Percentiles rank a stretch among this genome's conserved stretches.
Conservation (phyloP, 495 filamentous ascomycete species). For the Achaetomiella virescens region DNA sequence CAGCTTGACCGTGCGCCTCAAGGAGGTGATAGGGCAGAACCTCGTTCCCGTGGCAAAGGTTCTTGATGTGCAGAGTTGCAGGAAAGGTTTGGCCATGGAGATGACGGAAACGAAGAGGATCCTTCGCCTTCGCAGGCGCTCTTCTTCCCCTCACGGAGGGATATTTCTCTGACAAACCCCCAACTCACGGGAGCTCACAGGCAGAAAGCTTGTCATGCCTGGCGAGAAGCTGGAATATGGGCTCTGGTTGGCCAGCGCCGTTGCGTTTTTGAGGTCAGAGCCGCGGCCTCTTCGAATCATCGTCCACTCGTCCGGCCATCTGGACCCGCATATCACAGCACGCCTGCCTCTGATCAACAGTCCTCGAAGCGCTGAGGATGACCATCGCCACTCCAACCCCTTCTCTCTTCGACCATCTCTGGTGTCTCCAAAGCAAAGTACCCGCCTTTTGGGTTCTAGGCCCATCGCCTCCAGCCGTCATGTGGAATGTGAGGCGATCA, state of each 20-base stretch:
- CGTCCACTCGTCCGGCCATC: not conserved
- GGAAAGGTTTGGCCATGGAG: no score
- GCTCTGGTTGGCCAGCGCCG: not conserved
- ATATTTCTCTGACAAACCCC: no score
- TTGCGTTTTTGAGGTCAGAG: not conserved
- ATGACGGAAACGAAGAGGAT: not conserved
- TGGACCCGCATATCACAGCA: not conserved
- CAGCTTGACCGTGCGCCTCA: not conserved
- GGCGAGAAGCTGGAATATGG: not conserved
- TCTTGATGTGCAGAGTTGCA: not conserved
- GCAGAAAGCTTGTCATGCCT: not conserved
- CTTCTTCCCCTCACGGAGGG: no score
- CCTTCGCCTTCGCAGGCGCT: not conserved
- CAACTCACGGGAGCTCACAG: not conserved
- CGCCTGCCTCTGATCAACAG: not conserved
- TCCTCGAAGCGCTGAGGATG: not conserved
- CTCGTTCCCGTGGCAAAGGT: not conserved
- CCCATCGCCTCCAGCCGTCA: not conserved
- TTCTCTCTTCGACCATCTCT: not conserved
- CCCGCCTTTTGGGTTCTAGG: constrained; percentile 7
- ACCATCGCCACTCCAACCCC: constrained; percentile 3
- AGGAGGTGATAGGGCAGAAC: not conserved
- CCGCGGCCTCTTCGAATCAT: not conserved
- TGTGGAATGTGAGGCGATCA: not conserved
- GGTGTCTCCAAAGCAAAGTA: not conserved